Evolutionary conservation across 1,139 yeast genomes (phyloP), one percentile per base, ranked within the genome.

Genomic region (Yamadazyma conglobata): DNA sequence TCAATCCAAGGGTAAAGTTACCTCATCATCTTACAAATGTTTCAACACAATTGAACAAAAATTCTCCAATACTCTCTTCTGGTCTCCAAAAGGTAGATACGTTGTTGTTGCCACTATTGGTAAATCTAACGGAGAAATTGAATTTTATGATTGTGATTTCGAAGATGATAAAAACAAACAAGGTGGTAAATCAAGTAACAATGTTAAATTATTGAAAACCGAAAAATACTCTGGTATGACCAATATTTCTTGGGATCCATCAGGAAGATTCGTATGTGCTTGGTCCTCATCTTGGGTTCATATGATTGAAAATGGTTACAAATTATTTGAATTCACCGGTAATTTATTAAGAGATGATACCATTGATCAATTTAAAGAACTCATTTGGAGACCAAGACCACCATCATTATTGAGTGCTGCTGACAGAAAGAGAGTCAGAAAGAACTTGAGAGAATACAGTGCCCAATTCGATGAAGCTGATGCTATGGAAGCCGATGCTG

Each of bases 361-460:
- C 21, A 59, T 85, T 38, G 94, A 86, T 50, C 84, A 80, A 41
- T 87, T 93, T 73, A 86, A 81, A 64, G 89, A 85, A 42, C 84
- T 91, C 50, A 70, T 79, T 40, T 93, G 99, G 99, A 84, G 99
- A 71, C 97, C 98, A 47, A 81, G 98, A 64, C 98, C 98, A 31
- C 78, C 75, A 13, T 72, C 89, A 4, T 63, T 80, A 42, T 76
- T 93, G 54, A 67, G 80, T 38, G 78, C 80, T 49, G 81, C 79
- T 45, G 95, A 87, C 55, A 75, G 77, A 69, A 86, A 87, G 82
- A 82, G 82, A 72, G 88, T 91, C 43, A 77, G 88, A 67, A 83
- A 86, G 81, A 82, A 84, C 64, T 69, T 91, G 67, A 79, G 83
- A 57, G 91, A 85, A 58, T 87, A 85, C 73, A 73, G 89, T 48